Conservation (phyloP, 331 rosid genomes). For the Rosa hybrid region DNA sequence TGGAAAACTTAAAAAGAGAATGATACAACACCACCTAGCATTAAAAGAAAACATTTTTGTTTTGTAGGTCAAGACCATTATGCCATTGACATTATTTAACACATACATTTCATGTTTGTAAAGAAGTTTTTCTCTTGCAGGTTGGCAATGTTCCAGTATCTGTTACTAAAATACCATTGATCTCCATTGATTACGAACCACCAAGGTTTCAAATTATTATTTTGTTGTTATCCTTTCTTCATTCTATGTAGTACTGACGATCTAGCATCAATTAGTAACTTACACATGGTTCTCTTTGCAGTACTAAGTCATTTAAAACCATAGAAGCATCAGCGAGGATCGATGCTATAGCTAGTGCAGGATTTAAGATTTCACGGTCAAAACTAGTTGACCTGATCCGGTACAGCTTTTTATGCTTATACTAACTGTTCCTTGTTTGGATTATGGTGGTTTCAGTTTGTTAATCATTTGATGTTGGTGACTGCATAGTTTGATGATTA, state of each 20-base stretch:
- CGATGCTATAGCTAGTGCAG: conserved; percentile 97
- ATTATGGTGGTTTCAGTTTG: conserved; percentile 1
- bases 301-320: conserved; percentile 74
- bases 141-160: conserved; percentile 85
- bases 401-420: conserved; percentile 32
- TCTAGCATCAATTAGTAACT: background rate
- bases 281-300: conserved; percentile 36
- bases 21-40: background rate
- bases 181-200: conserved; percentile 86
- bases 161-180: conserved; percentile 76
- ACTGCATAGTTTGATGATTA: conserved; percentile 9
- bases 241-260: background rate
- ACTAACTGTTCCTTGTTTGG: background rate
- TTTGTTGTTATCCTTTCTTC: background rate
- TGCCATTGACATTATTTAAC: background rate
- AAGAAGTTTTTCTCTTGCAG: conserved; percentile 46
- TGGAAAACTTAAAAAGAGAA: background rate
- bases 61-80: background rate
- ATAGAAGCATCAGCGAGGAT: conserved; percentile 80
- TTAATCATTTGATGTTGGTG: conserved; percentile 7
- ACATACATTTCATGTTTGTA: conserved; percentile 14
- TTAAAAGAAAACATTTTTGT: background rate
- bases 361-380: conserved; percentile 86
- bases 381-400: conserved; percentile 85
- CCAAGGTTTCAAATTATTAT: conserved; percentile 55